Conservation (phyloP, 305 asterid species). For the Ilex paraguariensis region DNA sequence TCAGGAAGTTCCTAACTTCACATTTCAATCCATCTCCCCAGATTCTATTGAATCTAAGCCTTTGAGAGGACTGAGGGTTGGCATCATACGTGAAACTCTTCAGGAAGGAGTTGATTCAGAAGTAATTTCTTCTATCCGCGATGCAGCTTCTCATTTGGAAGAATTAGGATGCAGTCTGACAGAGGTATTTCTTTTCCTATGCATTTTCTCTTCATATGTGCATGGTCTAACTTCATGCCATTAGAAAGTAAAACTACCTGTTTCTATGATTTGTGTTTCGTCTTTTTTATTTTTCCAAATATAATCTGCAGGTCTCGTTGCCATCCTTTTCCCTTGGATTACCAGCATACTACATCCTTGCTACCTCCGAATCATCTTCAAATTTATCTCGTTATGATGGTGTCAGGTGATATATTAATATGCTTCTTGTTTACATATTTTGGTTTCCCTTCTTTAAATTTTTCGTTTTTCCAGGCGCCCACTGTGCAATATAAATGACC, state of each 20-base stretch:
- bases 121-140: constrained; percentile 59
- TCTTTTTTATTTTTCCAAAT: constrained; percentile 1
- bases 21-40: constrained; percentile 49
- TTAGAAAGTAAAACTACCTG: constrained; percentile 7
- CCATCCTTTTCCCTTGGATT: constrained; percentile 95
- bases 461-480: not conserved
- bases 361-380: constrained; percentile 90
- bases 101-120: constrained; percentile 76
- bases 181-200: constrained; percentile 44
- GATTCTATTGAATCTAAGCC: constrained; percentile 71
- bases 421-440: constrained; percentile 5
- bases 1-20: constrained; percentile 78
- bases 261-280: constrained; percentile 12
- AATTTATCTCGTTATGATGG: constrained; percentile 97
- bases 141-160: constrained; percentile 82
- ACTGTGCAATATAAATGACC: too few species aligned
- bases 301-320: constrained; percentile 57
- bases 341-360: constrained; percentile 95
- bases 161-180: constrained; percentile 70
- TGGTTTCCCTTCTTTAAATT: not conserved
- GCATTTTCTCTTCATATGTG: not conserved
- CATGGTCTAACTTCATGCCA: not conserved
- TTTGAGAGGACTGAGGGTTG: constrained; percentile 79
- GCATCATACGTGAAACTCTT: constrained; percentile 85
- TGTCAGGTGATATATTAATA: constrained; percentile 49